Base-by-base conservation (phyloP, 2,329 filamentous ascomycete genomes). In the Zymoseptoria pseudotritici region DNA sequence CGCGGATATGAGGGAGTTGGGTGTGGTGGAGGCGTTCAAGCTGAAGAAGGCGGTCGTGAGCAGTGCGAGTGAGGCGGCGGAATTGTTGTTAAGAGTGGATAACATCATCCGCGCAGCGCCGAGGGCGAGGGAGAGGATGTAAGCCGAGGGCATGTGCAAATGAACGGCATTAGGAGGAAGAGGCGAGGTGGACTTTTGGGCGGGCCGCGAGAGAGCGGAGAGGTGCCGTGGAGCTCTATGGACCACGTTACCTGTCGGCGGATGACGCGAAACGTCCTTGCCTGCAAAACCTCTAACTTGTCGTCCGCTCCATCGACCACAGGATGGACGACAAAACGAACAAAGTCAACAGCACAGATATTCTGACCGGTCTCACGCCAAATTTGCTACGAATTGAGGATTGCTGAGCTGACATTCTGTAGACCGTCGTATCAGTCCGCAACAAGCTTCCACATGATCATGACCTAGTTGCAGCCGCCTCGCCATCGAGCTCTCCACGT, bases 11-110 rank as follows among this genome's bases (percentile, higher is more conserved):
- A 85, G 93, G 57, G 91, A 99, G 70, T 75, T 96, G 54, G 94
- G 94, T 52, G 92, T 99, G 26, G 88, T 99, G 67, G 94, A 99
- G 80, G 96, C 91, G 76, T 97, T 97, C 82, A 99, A 99, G 83
- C 79, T 99, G 74, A 99, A 99, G 85, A 88, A 86, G 74, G 94
- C 94, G n/a, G 94, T 99, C 58, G 94, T 99, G 56, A 95, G 89
- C 57, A 96, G 91, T 63, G 94, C 94, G 21, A 95, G 91, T 60
- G 94, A 99, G 78, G 94, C 94, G 64, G 92, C 94, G 66, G 94
- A 99, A 89, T 81, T 97, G 66, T 83, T 99, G 64, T 81, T 99
- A 66, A 85, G 94, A 73, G 94, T 99, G 56, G 94, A 99, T 79
- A 94, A 97, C 76, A 99, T 99, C 75, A 97, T 99, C 74, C 87